Conservation (phyloP, 2,329 filamentous ascomycete species). For the Salinomyces thailandicus region DNA sequence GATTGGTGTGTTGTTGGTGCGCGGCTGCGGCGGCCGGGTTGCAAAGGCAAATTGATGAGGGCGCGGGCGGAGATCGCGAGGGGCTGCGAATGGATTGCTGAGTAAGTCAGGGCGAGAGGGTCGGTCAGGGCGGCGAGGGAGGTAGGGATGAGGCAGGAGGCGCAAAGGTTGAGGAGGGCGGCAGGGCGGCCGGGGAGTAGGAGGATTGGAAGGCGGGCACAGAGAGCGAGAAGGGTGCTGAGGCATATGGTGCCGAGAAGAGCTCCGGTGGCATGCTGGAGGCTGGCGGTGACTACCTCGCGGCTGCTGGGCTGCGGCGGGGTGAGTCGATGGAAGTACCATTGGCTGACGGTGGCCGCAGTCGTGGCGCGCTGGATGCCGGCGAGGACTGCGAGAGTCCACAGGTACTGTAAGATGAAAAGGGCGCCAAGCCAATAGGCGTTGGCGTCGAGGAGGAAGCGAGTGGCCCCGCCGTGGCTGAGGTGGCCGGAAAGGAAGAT, state of each 20-base stretch:
- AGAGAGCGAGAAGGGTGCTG: slow-evolving; percentile 68
- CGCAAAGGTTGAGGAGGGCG: slow-evolving; percentile 57
- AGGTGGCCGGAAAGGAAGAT: slow-evolving; percentile 91
- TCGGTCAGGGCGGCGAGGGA: slow-evolving; percentile 81
- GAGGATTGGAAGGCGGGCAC: slow-evolving; percentile 75
- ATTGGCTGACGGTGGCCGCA: slow-evolving; percentile 90
- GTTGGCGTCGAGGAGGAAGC: slow-evolving; percentile 75
- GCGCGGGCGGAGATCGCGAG: slow-evolving; percentile 67
- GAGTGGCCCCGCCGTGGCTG: slow-evolving; percentile 40
- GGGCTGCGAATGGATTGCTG: slow-evolving; percentile 83
- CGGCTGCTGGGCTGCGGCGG: slow-evolving; percentile 65
- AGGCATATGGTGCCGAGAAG: slow-evolving; percentile 89
- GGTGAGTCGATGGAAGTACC: slow-evolving; percentile 93
- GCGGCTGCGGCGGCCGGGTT: slow-evolving; percentile 32
- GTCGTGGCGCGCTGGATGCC: slow-evolving; percentile 85
- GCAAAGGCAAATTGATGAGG: slow-evolving; percentile 62
- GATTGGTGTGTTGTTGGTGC: not conserved
- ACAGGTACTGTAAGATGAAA: slow-evolving; percentile 90
- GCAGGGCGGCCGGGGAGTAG: slow-evolving; percentile 68
- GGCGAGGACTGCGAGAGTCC: slow-evolving; percentile 79
- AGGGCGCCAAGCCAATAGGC: slow-evolving; percentile 93
- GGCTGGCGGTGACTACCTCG: slow-evolving; percentile 72
- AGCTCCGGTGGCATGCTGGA: slow-evolving; percentile 70
- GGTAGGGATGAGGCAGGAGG: slow-evolving; percentile 72
- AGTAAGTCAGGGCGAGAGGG: slow-evolving; percentile 82